phyloP scores from a whole-genome alignment of 352 stramenopile genomes.

The Phytophthora palmivora region DNA sequence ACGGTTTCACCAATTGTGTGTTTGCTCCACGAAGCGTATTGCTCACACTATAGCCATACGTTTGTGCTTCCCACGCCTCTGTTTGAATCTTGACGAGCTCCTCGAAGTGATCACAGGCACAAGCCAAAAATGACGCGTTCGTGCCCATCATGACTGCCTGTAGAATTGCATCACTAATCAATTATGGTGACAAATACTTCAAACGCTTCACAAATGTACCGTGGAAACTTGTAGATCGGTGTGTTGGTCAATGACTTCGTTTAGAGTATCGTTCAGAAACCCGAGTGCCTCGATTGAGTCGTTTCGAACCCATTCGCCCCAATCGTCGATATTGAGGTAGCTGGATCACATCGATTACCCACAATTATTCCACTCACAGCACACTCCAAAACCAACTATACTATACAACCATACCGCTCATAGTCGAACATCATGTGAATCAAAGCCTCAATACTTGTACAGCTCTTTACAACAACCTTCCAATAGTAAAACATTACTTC shows the following conservation, averaged over 20 bases:
- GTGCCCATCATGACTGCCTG: constrained; percentile 77
- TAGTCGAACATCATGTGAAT: constrained; percentile 87
- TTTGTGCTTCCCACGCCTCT: constrained; percentile 71
- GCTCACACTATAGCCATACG: constrained; percentile 76
- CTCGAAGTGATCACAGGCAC: constrained; percentile 73
- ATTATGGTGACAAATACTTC: neutral
- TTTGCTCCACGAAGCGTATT: constrained; percentile 55
- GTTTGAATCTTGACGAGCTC: constrained; percentile 70
- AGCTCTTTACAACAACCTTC: constrained; percentile 72
- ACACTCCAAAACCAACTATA: neutral
- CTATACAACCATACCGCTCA: constrained; percentile 43
- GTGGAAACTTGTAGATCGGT: constrained; percentile 79
- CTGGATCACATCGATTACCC: constrained; percentile 21
- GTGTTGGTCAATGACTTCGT: constrained; percentile 78
- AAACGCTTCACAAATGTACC: constrained; percentile 34
- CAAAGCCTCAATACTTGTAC: constrained; percentile 60
- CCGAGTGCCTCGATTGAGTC: constrained; percentile 81
- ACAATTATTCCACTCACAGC: neutral
- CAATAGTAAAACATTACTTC: neutral
- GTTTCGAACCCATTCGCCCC: constrained; percentile 75
- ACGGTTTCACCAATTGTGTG: constrained; percentile 53
- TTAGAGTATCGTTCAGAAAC: constrained; percentile 74
- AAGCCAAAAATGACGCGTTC: constrained; percentile 76
- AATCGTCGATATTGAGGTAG: constrained; percentile 83
- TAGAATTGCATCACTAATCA: neutral